Percentiles rank a stretch among this genome's conserved stretches.
These are phyloP conservation scores for Geotrichum histeridarum DNA, from an alignment of 1,139 yeast species.

Conservation along the genomic window DNA sequence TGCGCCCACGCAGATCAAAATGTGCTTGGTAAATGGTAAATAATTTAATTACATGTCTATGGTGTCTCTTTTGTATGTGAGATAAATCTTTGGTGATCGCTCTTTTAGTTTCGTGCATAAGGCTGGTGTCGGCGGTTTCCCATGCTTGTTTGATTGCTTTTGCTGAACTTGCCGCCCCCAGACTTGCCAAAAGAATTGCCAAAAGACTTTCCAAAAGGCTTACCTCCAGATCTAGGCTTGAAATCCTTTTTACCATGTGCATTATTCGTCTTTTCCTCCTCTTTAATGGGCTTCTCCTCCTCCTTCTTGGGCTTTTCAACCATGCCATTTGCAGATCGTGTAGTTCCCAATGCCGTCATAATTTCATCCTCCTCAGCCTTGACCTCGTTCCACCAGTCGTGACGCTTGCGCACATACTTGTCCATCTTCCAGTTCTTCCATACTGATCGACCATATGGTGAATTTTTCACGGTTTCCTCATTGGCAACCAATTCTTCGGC, in stretches of 20 bases:
- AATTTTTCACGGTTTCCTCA: constrained; percentile 68
- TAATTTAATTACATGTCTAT: too few relatives aligned
- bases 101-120: constrained; percentile 1
- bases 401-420: constrained; percentile 62
- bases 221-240: not conserved
- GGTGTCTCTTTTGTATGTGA: not conserved
- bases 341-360: constrained; percentile 24
- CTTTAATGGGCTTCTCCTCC: not conserved
- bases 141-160: constrained; percentile 3
- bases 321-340: constrained; percentile 7
- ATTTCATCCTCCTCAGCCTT: constrained; percentile 58
- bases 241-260: not conserved
- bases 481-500: constrained; percentile 63
- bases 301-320: not conserved
- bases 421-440: constrained; percentile 96
- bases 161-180: not conserved
- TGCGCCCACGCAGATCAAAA: constrained; percentile 49
- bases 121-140: constrained; percentile 12
- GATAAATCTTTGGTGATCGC: not conserved
- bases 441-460: constrained; percentile 81
- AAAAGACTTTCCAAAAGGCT: not conserved
- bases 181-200: too few relatives aligned
- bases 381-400: constrained; percentile 74
- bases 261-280: too few relatives aligned
- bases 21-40: constrained; percentile 45